Conservation (phyloP, 768 basidiomycete genomes). For the Lepiota subincarnata region DNA sequence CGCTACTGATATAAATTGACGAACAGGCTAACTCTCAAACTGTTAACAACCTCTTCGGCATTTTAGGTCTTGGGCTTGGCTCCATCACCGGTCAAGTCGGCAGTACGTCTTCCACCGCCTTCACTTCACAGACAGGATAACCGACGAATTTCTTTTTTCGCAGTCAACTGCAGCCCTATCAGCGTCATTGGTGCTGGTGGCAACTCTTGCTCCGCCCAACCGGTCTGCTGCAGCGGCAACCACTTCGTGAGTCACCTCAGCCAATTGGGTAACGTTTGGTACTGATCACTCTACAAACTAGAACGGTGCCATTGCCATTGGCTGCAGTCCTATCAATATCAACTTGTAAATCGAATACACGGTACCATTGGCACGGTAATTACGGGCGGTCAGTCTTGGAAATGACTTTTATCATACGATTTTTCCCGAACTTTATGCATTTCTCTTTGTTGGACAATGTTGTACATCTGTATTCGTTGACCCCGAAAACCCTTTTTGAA, state of each 20-base stretch:
- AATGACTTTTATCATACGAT: no score
- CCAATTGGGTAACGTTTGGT: no score
- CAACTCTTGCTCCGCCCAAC: constrained; percentile 20
- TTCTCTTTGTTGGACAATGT: no score
- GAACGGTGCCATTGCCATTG: constrained; percentile 16
- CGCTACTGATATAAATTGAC: background rate
- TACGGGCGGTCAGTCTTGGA: no score
- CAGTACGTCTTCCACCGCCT: background rate
- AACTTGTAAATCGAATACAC: background rate
- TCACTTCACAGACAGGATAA: constrained; percentile 11
- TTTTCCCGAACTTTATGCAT: no score
- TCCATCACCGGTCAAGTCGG: constrained; percentile 3
- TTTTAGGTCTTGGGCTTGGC: background rate
- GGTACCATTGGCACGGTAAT: no score
- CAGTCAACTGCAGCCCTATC: constrained; percentile 19
- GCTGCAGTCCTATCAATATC: constrained; percentile 21
- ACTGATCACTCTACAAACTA: background rate
- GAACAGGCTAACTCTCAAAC: constrained; percentile 18
- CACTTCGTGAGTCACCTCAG: constrained; percentile 17
- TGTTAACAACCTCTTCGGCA: constrained; percentile 1
- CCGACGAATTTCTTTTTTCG: no score
- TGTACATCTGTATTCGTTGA: no score
- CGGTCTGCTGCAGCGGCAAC: constrained; percentile 27
- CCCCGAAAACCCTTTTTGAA: no score
- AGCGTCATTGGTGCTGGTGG: constrained; percentile 13